Evolutionary conservation across 2,329 filamentous ascomycete species (phyloP).

Genomic region (Xylaria sp.): DNA sequence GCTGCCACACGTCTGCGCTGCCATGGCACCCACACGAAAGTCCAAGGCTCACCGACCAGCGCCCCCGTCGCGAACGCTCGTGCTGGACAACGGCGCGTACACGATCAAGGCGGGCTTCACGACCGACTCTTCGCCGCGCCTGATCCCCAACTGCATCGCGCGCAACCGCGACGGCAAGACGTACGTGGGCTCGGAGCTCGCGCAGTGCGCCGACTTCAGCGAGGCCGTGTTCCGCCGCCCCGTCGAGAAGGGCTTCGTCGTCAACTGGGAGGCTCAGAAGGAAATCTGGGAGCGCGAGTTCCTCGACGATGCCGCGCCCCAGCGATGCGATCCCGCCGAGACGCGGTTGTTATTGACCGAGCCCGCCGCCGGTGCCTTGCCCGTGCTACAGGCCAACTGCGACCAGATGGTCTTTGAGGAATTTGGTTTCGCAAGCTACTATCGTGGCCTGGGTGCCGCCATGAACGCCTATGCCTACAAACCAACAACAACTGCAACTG

Average conservation of each 20-base stretch:
- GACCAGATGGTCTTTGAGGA: conserved; percentile 99
- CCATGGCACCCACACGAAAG: conserved; percentile 56
- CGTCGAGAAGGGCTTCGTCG: conserved; percentile 92
- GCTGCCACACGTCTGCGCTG: not conserved
- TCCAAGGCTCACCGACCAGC: conserved; percentile 62
- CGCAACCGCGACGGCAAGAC: conserved; percentile 81
- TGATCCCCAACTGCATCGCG: conserved; percentile 90
- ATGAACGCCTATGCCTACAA: conserved; percentile 84
- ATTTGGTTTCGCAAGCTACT: conserved; percentile 90
- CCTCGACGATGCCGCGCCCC: conserved; percentile 74
- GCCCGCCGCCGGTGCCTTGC: conserved; percentile 83
- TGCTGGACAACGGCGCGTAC: conserved; percentile 93
- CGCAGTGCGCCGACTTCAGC: conserved; percentile 85
- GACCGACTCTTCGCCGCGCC: conserved; percentile 66
- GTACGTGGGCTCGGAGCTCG: conserved; percentile 83
- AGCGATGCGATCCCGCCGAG: conserved; percentile 78
- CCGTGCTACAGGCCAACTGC: conserved; percentile 84
- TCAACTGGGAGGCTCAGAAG: conserved; percentile 96
- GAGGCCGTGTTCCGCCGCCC: conserved; percentile 88
- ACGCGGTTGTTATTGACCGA: conserved; percentile 89
- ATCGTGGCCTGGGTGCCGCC: conserved; percentile 74
- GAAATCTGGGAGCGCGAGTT: conserved; percentile 95
- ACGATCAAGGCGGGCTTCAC: conserved; percentile 91
- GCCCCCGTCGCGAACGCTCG: conserved; percentile 74
- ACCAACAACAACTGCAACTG: too few relatives aligned